Base-by-base conservation (phyloP, 768 basidiomycete species). In the Kwoniella dejecticola region DNA sequence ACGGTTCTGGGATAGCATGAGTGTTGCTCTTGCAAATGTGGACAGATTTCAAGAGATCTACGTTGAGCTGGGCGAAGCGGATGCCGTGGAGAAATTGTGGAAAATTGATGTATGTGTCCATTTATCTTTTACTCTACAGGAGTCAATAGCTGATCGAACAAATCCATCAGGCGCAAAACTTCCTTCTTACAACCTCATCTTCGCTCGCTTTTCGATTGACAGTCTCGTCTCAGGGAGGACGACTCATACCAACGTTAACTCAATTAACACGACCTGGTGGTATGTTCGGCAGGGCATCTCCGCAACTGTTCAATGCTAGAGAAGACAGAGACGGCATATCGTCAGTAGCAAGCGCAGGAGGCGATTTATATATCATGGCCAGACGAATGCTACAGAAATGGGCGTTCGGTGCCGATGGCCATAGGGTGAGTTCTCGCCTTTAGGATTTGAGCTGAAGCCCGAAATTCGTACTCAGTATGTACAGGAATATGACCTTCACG, bases 1-100 rank as follows among this genome's bases (percentile, higher is more conserved):
- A 57, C 85, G 89, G 36, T 89, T 90, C 75, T 97, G 93, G 93
- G 88, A 92, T 57, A 88, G 87, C 62, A 88, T 94, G 63, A 70
- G 70, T 23, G 42, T 70, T 10, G 76, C 78, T 7, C 68, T 81
- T 23, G 69, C 76, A 15, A 79, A 77, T 36, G 75, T 72, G 12
- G 79, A 79, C 27, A 66, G 79, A 12, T 80, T 61, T 54, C 69
- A 72, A 27, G 41, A 62, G 3, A 48, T 66, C 10, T 47, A 64
- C n/a, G 41, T 78, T 0, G 59, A 65, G 10, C 58, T 77, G 10
- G 75, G 64, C 13, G 72, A 75, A 45, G 67, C 75, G 21, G 75
- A 78, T 23, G 60, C 61, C 17, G 71, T 60, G 0, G 69, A 75
- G 27, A 57, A 53, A 30, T 63, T 74, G 15, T 69, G 63, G 59